These are phyloP conservation scores for Chytridiales sp. DNA, from an alignment of 371 early-diverging fungal genomes.

Conservation along the genomic window DNA sequence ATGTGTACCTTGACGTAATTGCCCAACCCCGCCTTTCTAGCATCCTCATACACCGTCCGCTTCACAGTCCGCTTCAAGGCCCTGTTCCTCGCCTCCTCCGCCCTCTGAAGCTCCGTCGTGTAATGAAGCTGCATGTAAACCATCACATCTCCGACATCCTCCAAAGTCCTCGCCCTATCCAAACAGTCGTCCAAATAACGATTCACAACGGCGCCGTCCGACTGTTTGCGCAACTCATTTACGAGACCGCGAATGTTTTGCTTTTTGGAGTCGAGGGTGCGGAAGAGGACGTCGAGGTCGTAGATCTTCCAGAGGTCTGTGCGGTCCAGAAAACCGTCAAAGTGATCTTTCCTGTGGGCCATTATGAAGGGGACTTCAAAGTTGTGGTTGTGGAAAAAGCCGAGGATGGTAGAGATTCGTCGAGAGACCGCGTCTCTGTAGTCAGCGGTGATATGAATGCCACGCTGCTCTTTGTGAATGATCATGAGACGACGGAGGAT, in stretches of 20 bases:
- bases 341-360: slow-evolving; percentile 81
- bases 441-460: not conserved
- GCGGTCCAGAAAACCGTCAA: slow-evolving; percentile 45
- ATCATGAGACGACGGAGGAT: not conserved
- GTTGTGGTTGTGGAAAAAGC: slow-evolving; percentile 30
- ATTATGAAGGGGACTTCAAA: slow-evolving; percentile 92
- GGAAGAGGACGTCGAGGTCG: slow-evolving; percentile 78
- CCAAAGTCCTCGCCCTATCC: slow-evolving; percentile 43
- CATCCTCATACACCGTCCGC: slow-evolving; percentile 57
- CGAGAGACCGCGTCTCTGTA: not conserved
- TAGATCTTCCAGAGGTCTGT: slow-evolving; percentile 86
- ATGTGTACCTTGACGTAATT: slow-evolving; percentile 56
- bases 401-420: slow-evolving; percentile 21
- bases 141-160: slow-evolving; percentile 73
- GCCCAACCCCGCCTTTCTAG: slow-evolving; percentile 51
- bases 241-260: slow-evolving; percentile 18
- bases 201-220: slow-evolving; percentile 51
- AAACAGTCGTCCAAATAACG: slow-evolving; percentile 49
- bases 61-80: slow-evolving; percentile 45
- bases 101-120: slow-evolving; percentile 59
- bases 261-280: slow-evolving; percentile 54
- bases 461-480: not conserved
- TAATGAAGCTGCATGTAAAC: slow-evolving; percentile 71
- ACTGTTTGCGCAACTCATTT: slow-evolving; percentile 27
- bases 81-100: slow-evolving; percentile 42